Evolutionary conservation across 2,329 filamentous ascomycete genomes (phyloP).

Genomic region (Neofusicoccum umdonicola): DNA sequence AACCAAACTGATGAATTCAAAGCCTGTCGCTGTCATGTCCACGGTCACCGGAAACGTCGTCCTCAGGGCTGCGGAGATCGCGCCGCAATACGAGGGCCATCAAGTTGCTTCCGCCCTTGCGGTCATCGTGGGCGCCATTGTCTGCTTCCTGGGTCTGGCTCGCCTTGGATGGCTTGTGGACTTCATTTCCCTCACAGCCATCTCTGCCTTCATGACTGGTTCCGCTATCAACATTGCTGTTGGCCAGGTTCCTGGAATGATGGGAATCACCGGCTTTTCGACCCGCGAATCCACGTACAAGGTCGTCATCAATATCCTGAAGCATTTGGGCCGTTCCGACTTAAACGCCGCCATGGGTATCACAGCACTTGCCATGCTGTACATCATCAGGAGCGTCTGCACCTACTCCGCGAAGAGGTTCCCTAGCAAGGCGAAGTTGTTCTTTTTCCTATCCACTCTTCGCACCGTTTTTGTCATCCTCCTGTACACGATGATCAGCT

Average conservation of each 20-base stretch:
- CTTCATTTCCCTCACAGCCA: slow-evolving; percentile 84
- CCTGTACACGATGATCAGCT: slow-evolving; percentile 89
- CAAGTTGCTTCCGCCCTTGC: slow-evolving; percentile 77
- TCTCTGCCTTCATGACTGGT: slow-evolving; percentile 97
- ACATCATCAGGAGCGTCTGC: slow-evolving; percentile 63
- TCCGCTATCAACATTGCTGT: slow-evolving; percentile 85
- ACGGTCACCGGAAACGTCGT: slow-evolving; percentile 85
- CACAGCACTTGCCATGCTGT: slow-evolving; percentile 75
- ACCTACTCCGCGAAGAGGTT: slow-evolving; percentile 65
- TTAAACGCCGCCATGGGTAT: slow-evolving; percentile 86
- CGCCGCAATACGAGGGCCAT: slow-evolving; percentile 59
- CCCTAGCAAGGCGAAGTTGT: slow-evolving; percentile 67
- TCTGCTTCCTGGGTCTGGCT: slow-evolving; percentile 75
- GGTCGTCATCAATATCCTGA: slow-evolving; percentile 82
- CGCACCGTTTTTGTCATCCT: slow-evolving; percentile 89
- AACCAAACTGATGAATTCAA: neutral
- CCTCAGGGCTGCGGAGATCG: slow-evolving; percentile 54
- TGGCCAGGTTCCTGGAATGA: slow-evolving; percentile 77
- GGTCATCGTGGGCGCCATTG: slow-evolving; percentile 74
- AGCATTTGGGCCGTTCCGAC: slow-evolving; percentile 64
- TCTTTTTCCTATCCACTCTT: slow-evolving; percentile 90
- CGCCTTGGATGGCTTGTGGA: slow-evolving; percentile 90
- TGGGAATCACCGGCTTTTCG: slow-evolving; percentile 74
- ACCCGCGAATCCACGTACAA: slow-evolving; percentile 76
- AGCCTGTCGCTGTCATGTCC: slow-evolving; percentile 94